phyloP scores from a whole-genome alignment of 169 alveolate genomes.

The Eimeria acervulina region DNA sequence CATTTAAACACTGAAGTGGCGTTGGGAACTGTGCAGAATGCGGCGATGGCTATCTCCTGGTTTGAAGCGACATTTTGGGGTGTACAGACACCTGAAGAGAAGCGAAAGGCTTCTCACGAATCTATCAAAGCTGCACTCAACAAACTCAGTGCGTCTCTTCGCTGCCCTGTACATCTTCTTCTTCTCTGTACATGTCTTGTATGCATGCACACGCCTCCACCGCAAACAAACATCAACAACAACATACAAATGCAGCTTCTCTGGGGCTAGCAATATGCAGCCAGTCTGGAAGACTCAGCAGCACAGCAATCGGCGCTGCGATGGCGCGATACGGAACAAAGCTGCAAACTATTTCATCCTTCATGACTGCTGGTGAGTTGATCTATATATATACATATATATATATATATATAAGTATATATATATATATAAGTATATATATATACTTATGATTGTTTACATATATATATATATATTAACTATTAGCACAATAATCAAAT shows the following conservation, averaged over 20 bases:
- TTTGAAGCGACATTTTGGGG: constrained; percentile 95
- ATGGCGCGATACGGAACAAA: neutral
- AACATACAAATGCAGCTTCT: no score
- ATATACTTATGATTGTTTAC: neutral
- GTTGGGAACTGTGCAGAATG: constrained; percentile 92
- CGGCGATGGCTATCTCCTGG: constrained; percentile 98
- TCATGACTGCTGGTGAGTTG: neutral
- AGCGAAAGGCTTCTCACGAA: neutral
- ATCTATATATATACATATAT: neutral
- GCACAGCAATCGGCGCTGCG: constrained; percentile 18
- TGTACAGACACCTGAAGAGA: constrained; percentile 93
- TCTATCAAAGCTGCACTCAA: neutral
- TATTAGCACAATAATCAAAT: neutral
- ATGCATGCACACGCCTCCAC: no score
- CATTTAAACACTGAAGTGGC: constrained; percentile 98
- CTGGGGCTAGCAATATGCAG: no score
- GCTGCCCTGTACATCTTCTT: neutral
- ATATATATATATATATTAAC: neutral
- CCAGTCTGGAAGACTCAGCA: neutral
- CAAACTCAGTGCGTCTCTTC: neutral
- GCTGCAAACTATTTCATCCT: neutral
- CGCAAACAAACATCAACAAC: no score
- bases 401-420: neutral
- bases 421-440: neutral
- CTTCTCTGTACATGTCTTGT: no score